Evolutionary conservation across 2,329 filamentous ascomycete genomes (phyloP), one percentile per base, ranked within the genome.

Genomic region (Blastomyces silverae): DNA sequence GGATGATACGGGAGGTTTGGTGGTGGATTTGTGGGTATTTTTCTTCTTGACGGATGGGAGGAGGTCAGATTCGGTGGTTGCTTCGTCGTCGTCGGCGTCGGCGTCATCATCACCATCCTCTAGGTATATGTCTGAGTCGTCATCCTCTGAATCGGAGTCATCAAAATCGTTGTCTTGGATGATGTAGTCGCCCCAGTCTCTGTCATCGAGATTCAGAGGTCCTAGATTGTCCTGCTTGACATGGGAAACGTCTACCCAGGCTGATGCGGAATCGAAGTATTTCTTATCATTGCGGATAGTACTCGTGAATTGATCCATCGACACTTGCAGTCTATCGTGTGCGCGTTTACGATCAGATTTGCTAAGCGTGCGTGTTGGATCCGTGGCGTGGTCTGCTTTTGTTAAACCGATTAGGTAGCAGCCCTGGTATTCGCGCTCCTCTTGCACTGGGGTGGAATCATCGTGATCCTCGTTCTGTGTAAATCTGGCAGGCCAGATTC

Each of bases 401-500:
- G 74, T 71, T 15, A 89, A 76, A 0, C 87, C 87, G 25, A 89
- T 79, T 2, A 89, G 79, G 70, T 88, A 89, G 67, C 79, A 85
- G 2, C 84, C 84, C 48, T 85, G 80, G 67, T 85, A 86, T 66
- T 87, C 84, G 0, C 71, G 70, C 15, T 70, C 71, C 0, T 72
- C 67, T 17, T 58, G 66, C 1, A 58, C 39, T 1, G n/a, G 28
- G 22, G 22, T 15, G 17, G 3, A 39, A 52, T 52, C 28, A 31
- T 70, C 64, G 7, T 67, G 61, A 6, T 69, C 72, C 0, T 76
- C 71, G 1, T 72, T 57, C 8, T 79, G 78, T 6, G 82, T 78
- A 66, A 88, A 89, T 11, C 84, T 79, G 7, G 80, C 82, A 1
- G 87, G 86, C 86, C 86, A 89, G 28, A 89, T 84, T 25, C 85